Conservation (phyloP, 305 asterid genomes). For the Fraxinus baroniana region DNA sequence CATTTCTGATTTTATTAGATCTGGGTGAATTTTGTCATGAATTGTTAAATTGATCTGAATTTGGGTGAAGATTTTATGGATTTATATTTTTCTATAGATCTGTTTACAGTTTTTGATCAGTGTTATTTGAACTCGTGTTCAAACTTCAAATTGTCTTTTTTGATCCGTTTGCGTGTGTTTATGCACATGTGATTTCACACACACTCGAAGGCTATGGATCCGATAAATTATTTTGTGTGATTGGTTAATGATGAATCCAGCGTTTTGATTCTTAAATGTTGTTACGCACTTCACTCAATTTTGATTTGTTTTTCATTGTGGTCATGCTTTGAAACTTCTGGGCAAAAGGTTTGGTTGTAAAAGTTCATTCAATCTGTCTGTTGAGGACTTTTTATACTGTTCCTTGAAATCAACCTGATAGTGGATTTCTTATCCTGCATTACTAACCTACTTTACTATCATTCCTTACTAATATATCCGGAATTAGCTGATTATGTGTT, state of each 20-base stretch:
- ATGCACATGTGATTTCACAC: background rate
- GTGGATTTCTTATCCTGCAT: background rate
- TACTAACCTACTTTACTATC: background rate
- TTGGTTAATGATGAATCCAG: background rate
- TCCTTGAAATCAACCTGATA: background rate
- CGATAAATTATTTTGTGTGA: background rate
- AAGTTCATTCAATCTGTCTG: background rate
- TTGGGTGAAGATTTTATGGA: background rate
- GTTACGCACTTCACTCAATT: background rate
- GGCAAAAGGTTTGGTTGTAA: background rate
- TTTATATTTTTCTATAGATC: background rate
- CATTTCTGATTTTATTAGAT: background rate
- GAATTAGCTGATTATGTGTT: background rate
- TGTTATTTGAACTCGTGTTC: background rate
- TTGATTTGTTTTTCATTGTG: background rate
- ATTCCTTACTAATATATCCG: background rate
- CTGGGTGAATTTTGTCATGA: conserved; percentile 7
- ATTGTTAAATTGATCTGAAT: background rate
- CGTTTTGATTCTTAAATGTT: background rate
- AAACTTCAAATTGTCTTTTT: background rate
- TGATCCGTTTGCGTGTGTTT: background rate
- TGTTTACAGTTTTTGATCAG: background rate
- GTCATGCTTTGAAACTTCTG: background rate
- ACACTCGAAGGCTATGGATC: background rate
- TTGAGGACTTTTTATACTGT: background rate